phyloP scores from a whole-genome alignment of 257 asterid genomes.

The Solanum chaucha region DNA sequence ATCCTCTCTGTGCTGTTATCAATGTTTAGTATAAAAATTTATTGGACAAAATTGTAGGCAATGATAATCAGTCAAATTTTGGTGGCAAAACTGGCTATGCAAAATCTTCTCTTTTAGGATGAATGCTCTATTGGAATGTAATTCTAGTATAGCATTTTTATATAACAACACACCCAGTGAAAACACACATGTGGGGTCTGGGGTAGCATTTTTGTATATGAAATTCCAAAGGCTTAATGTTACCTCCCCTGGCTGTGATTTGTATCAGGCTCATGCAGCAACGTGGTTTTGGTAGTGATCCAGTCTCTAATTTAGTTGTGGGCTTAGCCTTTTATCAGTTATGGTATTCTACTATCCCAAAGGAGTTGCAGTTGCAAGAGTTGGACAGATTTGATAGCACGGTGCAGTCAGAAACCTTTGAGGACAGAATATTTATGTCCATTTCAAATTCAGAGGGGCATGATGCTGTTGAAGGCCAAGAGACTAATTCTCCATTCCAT shows the following conservation, averaged over 20 bases:
- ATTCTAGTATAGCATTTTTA: neutral
- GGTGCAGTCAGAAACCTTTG: conserved; percentile 26
- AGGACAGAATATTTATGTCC: conserved; percentile 19
- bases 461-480: conserved; percentile 30
- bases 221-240: neutral
- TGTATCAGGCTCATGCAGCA: conserved; percentile 60
- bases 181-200: neutral
- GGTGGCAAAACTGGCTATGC: neutral
- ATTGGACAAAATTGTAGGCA: neutral
- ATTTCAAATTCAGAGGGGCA: conserved; percentile 27
- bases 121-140: neutral
- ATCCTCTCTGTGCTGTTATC: neutral
- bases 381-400: conserved; percentile 16
- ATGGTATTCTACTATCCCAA: conserved; percentile 62
- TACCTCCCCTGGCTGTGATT: conserved; percentile 4
- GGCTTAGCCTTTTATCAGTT: conserved; percentile 59
- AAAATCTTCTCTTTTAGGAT: neutral
- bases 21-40: neutral
- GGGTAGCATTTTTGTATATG: neutral
- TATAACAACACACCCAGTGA: neutral
- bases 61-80: neutral
- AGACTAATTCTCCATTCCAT: conserved; percentile 12
- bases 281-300: conserved; percentile 42
- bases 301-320: conserved; percentile 65
- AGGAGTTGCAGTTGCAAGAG: conserved; percentile 43